Percentiles rank a stretch among this genome's conserved stretches.
Conservation (phyloP, 2,329 filamentous ascomycete genomes). For the Neocucurbitaria cava region DNA sequence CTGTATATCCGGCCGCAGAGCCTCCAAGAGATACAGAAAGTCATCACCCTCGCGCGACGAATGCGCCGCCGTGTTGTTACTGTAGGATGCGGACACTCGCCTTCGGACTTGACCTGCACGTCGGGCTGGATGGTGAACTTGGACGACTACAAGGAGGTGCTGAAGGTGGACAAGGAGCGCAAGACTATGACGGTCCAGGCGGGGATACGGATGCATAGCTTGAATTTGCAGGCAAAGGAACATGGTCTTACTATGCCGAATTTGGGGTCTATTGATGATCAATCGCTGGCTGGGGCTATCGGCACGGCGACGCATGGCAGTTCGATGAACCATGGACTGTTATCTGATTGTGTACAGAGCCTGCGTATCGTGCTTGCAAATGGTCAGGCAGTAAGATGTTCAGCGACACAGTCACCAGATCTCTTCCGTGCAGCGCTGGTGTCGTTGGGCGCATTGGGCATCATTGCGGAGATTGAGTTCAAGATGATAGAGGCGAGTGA, state of each 20-base stretch:
- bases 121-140: conserved; percentile 95
- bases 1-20: conserved; percentile 87
- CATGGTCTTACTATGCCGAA: conserved; percentile 87
- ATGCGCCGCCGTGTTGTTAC: conserved; percentile 83
- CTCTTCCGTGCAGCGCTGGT: conserved; percentile 89
- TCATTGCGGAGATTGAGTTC: conserved; percentile 89
- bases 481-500: conserved; percentile 80
- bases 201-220: conserved; percentile 80
- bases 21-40: conserved; percentile 81
- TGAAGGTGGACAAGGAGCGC: conserved; percentile 71
- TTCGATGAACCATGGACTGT: conserved; percentile 79
- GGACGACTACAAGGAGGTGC: conserved; percentile 77
- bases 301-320: conserved; percentile 94
- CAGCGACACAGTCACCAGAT: conserved; percentile 69
- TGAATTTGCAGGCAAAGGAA: conserved; percentile 76
- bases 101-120: conserved; percentile 89
- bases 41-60: conserved; percentile 78
- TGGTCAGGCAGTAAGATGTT: conserved; percentile 75
- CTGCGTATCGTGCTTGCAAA: conserved; percentile 84
- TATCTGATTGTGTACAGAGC: conserved; percentile 78
- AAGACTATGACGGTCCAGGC: conserved; percentile 79
- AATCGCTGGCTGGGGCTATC: conserved; percentile 91
- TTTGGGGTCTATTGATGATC: conserved; percentile 91
- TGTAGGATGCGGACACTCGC: conserved; percentile 91
- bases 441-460: conserved; percentile 86